phyloP scores from a whole-genome alignment of 805 yeast genomes.

The Kazachstania africana region DNA sequence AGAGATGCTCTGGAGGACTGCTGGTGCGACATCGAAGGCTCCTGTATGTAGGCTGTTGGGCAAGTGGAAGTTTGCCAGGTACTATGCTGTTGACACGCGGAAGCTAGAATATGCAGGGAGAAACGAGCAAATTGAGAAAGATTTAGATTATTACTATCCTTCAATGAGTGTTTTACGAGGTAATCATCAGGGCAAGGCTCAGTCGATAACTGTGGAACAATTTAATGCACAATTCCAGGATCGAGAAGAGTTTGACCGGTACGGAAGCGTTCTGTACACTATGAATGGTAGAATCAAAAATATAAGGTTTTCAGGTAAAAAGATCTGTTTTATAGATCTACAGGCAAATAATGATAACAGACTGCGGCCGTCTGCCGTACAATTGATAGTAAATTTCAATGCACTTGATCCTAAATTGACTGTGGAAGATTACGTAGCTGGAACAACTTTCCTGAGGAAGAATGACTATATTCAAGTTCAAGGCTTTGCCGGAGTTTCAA shows the following conservation, averaged over 20 bases:
- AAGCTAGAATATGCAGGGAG: no score
- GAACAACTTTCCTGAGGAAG: constrained; percentile 32
- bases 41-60: no score
- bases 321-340: constrained; percentile 24
- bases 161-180: not conserved
- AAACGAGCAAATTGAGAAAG: not conserved
- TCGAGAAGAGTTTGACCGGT: no score
- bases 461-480: constrained; percentile 62
- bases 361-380: no score
- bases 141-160: not conserved
- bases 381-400: constrained; percentile 18
- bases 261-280: no score
- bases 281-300: constrained; percentile 17
- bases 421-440: constrained; percentile 3
- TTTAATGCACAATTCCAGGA: no score
- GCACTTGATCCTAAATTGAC: not conserved
- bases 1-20: no score
- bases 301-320: constrained; percentile 24
- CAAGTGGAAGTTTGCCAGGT: no score
- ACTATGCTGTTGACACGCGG: no score
- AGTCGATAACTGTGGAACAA: not conserved
- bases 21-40: no score
- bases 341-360: constrained; percentile 4
- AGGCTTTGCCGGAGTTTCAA: constrained; percentile 69
- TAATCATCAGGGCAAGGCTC: not conserved